Evolutionary conservation across 164 flowering plant genomes (phyloP).

Genomic region (Kalanchoe fedtschenkoi): DNA sequence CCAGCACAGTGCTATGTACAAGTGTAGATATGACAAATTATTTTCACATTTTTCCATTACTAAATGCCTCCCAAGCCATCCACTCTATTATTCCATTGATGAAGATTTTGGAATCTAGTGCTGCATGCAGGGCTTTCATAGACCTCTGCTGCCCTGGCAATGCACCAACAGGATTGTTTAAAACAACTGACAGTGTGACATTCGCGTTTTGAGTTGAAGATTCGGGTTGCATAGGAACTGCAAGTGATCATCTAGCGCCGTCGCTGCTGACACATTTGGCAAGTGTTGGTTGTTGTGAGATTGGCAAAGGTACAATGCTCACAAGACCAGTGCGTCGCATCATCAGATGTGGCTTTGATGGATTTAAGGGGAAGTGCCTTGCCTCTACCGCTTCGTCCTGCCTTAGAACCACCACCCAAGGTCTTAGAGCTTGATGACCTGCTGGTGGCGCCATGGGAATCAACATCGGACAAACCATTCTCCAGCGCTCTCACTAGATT

Average conservation of each 20-base stretch:
- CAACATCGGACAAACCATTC: conserved; percentile 59
- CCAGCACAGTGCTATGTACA: background rate
- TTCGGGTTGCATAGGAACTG: background rate
- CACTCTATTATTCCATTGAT: background rate
- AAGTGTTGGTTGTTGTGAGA: conserved; percentile 25
- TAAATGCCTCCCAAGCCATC: background rate
- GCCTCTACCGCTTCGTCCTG: conserved; percentile 20
- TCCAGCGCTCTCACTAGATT: conserved; percentile 36
- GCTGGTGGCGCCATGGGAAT: conserved; percentile 50
- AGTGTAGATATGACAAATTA: background rate
- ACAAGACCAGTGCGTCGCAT: conserved; percentile 59
- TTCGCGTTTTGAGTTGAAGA: background rate
- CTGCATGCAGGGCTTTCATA: background rate
- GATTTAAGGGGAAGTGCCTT: background rate
- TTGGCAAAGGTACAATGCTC: conserved; percentile 75
- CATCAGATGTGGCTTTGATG: conserved; percentile 18
- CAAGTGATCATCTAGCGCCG: background rate
- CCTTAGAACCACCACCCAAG: conserved; percentile 35
- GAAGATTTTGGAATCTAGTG: background rate
- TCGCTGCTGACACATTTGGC: conserved; percentile 59
- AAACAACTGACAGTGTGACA: background rate
- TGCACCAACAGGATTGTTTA: background rate
- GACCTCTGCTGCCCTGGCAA: background rate
- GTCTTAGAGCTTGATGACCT: conserved; percentile 36
- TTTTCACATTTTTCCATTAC: too few species aligned